A percentile compares a stretch with the other conserved stretches of the same genome.
phyloP scores from a whole-genome alignment of 495 filamentous ascomycete genomes.

The Tuber brumale region DNA sequence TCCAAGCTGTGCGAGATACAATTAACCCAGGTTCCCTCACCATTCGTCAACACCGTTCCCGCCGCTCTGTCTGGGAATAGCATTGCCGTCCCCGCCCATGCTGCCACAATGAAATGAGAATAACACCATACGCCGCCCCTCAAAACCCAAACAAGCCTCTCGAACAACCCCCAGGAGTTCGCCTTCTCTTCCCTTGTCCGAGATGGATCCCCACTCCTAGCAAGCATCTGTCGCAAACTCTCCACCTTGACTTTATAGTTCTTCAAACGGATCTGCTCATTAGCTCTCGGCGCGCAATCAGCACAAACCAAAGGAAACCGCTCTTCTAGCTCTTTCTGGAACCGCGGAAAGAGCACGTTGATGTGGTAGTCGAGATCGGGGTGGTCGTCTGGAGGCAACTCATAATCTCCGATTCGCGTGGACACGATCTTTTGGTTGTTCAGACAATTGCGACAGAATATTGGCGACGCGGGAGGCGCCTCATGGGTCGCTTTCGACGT shows the following conservation, averaged over 20 bases:
- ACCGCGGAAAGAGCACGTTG: slow-evolving; percentile 23
- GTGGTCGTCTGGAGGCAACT: slow-evolving; percentile 36
- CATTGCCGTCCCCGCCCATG: slow-evolving; percentile 29
- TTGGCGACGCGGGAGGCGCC: slow-evolving; percentile 18
- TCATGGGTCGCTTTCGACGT: slow-evolving; percentile 2
- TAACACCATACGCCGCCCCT: slow-evolving; percentile 35
- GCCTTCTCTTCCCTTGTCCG: slow-evolving; percentile 6
- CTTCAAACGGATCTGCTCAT: slow-evolving; percentile 26
- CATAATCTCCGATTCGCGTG: slow-evolving; percentile 28
- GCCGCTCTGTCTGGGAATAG: slow-evolving; percentile 7
- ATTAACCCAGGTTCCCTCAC: slow-evolving; percentile 19
- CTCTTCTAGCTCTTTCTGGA: slow-evolving; percentile 26
- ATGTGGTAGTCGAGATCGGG: slow-evolving; percentile 37
- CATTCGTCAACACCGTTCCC: slow-evolving; percentile 7
- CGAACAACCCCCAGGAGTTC: slow-evolving; percentile 8
- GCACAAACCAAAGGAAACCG: slow-evolving; percentile 31
- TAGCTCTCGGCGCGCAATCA: slow-evolving; percentile 29
- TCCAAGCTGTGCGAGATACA: slow-evolving; percentile 18
- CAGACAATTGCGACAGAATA: slow-evolving; percentile 35
- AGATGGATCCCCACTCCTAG: slow-evolving; percentile 21
- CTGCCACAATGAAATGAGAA: slow-evolving; percentile 25
- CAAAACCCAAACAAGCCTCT: slow-evolving; percentile 24
- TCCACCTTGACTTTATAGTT: slow-evolving; percentile 39
- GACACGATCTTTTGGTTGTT: slow-evolving; percentile 36
- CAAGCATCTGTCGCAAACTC: slow-evolving; percentile 37